Evolutionary conservation across 495 filamentous ascomycete species (phyloP).

Genomic region (Trichocladium uniseriatum): DNA sequence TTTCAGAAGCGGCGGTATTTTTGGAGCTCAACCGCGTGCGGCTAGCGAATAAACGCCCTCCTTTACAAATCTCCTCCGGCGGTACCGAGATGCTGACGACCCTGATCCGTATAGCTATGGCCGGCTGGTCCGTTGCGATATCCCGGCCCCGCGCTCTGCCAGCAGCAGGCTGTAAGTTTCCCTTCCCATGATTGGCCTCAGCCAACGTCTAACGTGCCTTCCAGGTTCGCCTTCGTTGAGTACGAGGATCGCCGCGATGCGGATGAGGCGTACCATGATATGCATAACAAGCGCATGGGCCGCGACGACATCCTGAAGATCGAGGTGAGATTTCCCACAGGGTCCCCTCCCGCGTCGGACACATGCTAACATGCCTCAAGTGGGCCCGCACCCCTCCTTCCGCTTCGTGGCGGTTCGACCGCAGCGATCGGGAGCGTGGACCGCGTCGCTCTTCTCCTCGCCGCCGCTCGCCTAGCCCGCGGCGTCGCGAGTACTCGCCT

Average conservation of each 20-base stretch:
- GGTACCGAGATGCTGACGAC: constrained; percentile 34
- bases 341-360: background rate
- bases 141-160: constrained; percentile 88
- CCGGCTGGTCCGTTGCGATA: constrained; percentile 96
- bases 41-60: constrained; percentile 13
- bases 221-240: constrained; percentile 96
- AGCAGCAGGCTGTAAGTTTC: constrained; percentile 83
- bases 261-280: constrained; percentile 98
- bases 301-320: constrained; percentile 96
- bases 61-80: constrained; percentile 7
- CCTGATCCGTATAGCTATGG: constrained; percentile 63
- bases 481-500: constrained; percentile 79
- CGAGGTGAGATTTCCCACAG: constrained; percentile 54
- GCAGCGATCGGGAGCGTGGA: constrained; percentile 31
- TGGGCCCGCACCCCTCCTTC: constrained; percentile 98
- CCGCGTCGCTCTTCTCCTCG: constrained; percentile 55
- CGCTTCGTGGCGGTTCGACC: constrained; percentile 97
- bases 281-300: constrained; percentile 98
- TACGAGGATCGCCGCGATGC: constrained; percentile 98
- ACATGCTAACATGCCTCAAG: constrained; percentile 35
- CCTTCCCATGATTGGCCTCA: background rate
- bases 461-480: constrained; percentile 73
- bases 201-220: background rate
- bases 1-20: constrained; percentile 25
- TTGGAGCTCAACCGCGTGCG: constrained; percentile 22